Evolutionary conservation across 1,284 basidiomycete species (phyloP).

Genomic region (Cryptococcus sp.): DNA sequence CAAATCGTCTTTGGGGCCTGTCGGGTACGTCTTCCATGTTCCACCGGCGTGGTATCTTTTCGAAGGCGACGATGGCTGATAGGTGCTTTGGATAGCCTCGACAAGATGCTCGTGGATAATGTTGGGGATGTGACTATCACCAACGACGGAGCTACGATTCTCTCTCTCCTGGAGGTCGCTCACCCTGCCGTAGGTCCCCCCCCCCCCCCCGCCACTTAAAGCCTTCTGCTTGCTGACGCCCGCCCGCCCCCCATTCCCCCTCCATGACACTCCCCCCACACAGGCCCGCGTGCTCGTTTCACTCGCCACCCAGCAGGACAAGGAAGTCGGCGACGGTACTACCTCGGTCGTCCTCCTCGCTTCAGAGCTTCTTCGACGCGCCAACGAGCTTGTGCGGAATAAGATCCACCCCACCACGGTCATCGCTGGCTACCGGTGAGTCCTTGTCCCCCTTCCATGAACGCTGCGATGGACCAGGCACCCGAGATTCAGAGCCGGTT

Average conservation of each 20-base stretch:
- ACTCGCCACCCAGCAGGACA: constrained; percentile 98
- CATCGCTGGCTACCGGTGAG: constrained; percentile 87
- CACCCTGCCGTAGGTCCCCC: constrained; percentile 71
- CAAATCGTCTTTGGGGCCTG: constrained; percentile 92
- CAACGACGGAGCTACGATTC: constrained; percentile 98
- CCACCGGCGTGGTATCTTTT: background rate
- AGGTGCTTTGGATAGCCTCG: constrained; percentile 56
- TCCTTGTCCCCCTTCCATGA: background rate
- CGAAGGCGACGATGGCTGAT: constrained; percentile 12
- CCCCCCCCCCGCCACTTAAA: background rate
- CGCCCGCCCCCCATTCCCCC: background rate
- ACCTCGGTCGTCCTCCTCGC: constrained; percentile 98
- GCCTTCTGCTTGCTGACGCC: constrained; percentile 3
- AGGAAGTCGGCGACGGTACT: constrained; percentile 98
- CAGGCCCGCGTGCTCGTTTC: constrained; percentile 88
- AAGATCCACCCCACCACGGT: constrained; percentile 99
- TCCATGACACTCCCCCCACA: too few relatives aligned
- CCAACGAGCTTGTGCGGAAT: constrained; percentile 96
- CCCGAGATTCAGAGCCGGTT: too few relatives aligned
- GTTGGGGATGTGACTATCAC: constrained; percentile 99
- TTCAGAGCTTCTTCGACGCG: constrained; percentile 88
- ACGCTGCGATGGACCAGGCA: too few relatives aligned
- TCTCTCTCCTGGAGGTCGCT: constrained; percentile 85
- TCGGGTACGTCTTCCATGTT: constrained; percentile 54
- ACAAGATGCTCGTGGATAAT: constrained; percentile 98